Evolutionary conservation across 2,329 filamentous ascomycete genomes (phyloP).

Genomic region (Fusarium oligoseptatum): DNA sequence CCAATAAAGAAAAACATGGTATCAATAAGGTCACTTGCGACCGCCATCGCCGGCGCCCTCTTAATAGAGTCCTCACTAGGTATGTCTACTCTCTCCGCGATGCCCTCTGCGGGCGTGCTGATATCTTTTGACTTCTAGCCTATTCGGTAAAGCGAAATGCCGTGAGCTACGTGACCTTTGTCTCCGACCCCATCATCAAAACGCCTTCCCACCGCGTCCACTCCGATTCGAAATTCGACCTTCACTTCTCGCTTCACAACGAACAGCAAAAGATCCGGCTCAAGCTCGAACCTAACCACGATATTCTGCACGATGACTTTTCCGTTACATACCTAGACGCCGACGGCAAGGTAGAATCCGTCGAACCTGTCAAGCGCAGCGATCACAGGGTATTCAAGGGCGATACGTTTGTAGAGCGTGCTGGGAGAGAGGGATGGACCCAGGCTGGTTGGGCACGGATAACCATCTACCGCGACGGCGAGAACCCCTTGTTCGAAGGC

Average conservation of each 20-base stretch:
- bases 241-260: constrained; percentile 82
- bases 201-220: constrained; percentile 84
- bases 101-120: constrained; percentile 20
- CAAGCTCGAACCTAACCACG: constrained; percentile 88
- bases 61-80: constrained; percentile 50
- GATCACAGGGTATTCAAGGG: constrained; percentile 90
- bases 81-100: constrained; percentile 33
- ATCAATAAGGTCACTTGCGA: constrained; percentile 48
- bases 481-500: constrained; percentile 86
- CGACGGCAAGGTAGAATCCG: constrained; percentile 75
- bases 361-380: constrained; percentile 78
- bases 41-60: constrained; percentile 50
- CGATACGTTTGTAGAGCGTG: constrained; percentile 75
- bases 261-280: constrained; percentile 80
- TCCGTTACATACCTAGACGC: constrained; percentile 77
- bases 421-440: constrained; percentile 75
- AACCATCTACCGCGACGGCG: constrained; percentile 81
- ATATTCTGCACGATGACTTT: constrained; percentile 84
- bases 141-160: constrained; percentile 83
- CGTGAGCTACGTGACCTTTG: constrained; percentile 77
- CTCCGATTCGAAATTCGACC: constrained; percentile 84
- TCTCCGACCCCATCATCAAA: constrained; percentile 82
- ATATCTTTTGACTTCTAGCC: constrained; percentile 58
- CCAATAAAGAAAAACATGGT: constrained; percentile 48
- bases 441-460: constrained; percentile 90